Conservation (phyloP, 768 basidiomycete genomes). For the Aureoboletus auriporus region DNA sequence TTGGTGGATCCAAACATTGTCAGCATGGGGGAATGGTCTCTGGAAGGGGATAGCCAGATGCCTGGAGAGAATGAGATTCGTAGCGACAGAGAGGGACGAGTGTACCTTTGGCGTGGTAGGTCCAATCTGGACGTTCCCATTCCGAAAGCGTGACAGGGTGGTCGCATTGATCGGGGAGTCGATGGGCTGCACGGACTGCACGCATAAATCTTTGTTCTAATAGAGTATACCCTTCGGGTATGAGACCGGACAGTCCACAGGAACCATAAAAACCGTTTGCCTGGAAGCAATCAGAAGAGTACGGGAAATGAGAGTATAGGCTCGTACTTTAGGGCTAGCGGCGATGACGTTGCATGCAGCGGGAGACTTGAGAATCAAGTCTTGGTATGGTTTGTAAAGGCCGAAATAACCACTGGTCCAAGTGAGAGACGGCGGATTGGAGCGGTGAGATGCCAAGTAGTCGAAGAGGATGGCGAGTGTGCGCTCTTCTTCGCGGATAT, state of each 20-base stretch:
- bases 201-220: constrained; percentile 82
- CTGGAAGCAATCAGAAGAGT: constrained; percentile 36
- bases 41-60: constrained; percentile 73
- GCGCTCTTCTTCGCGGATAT: constrained; percentile 80
- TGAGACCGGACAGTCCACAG: constrained; percentile 82
- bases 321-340: constrained; percentile 76
- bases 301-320: background rate
- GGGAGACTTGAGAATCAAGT: constrained; percentile 57
- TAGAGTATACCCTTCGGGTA: constrained; percentile 93
- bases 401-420: constrained; percentile 97
- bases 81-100: background rate
- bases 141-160: constrained; percentile 71
- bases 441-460: constrained; percentile 30
- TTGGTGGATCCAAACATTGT: constrained; percentile 96
- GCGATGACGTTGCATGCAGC: constrained; percentile 71
- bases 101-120: constrained; percentile 96
- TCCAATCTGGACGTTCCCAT: constrained; percentile 90
- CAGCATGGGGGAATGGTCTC: constrained; percentile 50
- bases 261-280: constrained; percentile 96
- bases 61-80: constrained; percentile 40
- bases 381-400: constrained; percentile 75
- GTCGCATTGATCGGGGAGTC: constrained; percentile 22
- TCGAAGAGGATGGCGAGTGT: constrained; percentile 56
- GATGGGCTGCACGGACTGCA: constrained; percentile 49
- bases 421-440: constrained; percentile 42